Conservation (phyloP, 139 green algal genomes). For the Chlamydomonas schloesseri region DNA sequence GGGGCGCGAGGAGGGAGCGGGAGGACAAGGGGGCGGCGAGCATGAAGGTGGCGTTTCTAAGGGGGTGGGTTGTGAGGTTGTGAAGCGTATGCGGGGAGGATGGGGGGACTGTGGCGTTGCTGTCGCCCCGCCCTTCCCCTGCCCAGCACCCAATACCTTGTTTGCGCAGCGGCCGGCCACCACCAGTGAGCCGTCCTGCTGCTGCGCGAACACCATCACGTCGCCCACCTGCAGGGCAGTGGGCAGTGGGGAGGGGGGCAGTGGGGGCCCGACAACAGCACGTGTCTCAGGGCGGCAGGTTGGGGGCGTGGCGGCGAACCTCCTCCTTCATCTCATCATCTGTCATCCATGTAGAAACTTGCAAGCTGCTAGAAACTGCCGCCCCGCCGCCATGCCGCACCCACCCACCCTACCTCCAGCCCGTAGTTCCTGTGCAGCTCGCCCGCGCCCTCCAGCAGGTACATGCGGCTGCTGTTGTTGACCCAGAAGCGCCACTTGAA, state of each 20-base stretch:
- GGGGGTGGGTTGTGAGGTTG: too few species aligned
- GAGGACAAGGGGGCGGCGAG: background rate
- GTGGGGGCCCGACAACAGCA: too few species aligned
- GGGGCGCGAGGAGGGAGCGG: background rate
- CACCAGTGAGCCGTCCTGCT: conserved; percentile 67
- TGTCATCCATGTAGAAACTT: too few species aligned
- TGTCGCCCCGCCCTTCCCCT: background rate
- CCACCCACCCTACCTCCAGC: conserved; percentile 51
- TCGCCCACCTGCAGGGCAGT: conserved; percentile 57
- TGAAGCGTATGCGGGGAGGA: too few species aligned
- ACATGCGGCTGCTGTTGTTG: conserved; percentile 82
- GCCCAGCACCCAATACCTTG: conserved; percentile 44
- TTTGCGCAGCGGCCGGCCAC: conserved; percentile 68
- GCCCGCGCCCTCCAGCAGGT: conserved; percentile 74
- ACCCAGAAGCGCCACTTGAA: conserved; percentile 79
- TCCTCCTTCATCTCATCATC: too few species aligned
- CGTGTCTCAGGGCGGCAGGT: too few species aligned
- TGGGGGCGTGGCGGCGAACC: too few species aligned
- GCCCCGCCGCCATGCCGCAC: too few species aligned
- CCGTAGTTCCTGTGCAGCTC: conserved; percentile 74
- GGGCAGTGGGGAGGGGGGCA: too few species aligned
- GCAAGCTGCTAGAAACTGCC: too few species aligned
- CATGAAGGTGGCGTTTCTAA: too few species aligned
- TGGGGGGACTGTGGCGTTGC: too few species aligned
- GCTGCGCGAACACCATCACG: conserved; percentile 81